Conservation (phyloP, 306 rosid species). For the Abrus pulchellus region DNA sequence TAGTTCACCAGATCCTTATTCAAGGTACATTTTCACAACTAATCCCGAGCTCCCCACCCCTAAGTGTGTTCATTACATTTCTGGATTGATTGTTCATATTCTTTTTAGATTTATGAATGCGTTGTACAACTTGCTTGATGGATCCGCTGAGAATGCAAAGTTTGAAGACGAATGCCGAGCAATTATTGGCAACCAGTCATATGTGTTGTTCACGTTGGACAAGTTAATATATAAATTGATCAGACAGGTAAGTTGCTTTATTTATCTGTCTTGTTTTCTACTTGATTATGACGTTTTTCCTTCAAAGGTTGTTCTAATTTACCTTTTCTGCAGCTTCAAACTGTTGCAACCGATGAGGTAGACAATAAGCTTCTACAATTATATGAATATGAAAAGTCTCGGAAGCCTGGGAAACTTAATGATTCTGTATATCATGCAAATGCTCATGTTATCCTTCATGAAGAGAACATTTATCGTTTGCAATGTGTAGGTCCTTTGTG, state of each 20-base stretch:
- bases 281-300: constrained; percentile 37
- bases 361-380: constrained; percentile 90
- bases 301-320: constrained; percentile 43
- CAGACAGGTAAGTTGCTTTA: constrained; percentile 69
- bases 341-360: constrained; percentile 79
- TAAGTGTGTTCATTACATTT: neutral
- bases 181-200: constrained; percentile 89
- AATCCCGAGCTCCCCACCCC: constrained; percentile 2
- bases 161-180: constrained; percentile 99
- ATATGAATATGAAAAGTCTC: constrained; percentile 84
- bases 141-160: constrained; percentile 87
- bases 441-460: constrained; percentile 88
- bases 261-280: constrained; percentile 34
- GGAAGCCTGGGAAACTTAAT: constrained; percentile 72
- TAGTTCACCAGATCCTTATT: constrained; percentile 69
- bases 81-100: constrained; percentile 3
- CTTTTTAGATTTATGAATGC: constrained; percentile 80
- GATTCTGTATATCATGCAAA: constrained; percentile 92
- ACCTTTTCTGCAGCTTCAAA: constrained; percentile 81
- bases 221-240: constrained; percentile 90
- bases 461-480: constrained; percentile 87
- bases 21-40: constrained; percentile 61
- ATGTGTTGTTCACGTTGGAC: constrained; percentile 92
- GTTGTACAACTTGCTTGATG: constrained; percentile 88
- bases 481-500: constrained; percentile 72